phyloP scores from a whole-genome alignment of 208 protist genomes.

The Porcisia deanei region DNA sequence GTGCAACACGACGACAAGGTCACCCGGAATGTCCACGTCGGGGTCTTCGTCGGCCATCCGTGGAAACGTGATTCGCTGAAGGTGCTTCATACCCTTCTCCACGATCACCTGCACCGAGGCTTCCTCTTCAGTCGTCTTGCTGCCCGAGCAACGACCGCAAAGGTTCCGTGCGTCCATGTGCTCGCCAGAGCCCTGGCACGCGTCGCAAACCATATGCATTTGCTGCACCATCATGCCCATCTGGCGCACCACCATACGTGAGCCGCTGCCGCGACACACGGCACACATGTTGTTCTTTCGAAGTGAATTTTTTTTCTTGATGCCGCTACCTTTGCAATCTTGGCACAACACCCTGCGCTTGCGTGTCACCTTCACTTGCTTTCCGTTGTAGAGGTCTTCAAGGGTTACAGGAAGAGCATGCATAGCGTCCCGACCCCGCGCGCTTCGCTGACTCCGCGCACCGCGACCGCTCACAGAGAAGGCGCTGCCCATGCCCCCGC shows the following conservation, averaged over 20 bases:
- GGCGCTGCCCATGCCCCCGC: conserved; percentile 25
- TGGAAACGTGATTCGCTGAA: conserved; percentile 47
- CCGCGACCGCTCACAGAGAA: conserved; percentile 4
- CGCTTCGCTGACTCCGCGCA: conserved; percentile 19
- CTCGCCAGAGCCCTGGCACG: conserved; percentile 91
- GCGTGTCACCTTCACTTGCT: conserved; percentile 46
- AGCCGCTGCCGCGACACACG: conserved; percentile 91
- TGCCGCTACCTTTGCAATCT: conserved; percentile 65
- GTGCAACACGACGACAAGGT: conserved; percentile 95
- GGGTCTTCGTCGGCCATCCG: conserved; percentile 56
- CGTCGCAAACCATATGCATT: conserved; percentile 83
- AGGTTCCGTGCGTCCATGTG: conserved; percentile 84
- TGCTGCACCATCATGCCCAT: conserved; percentile 97
- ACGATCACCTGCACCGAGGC: conserved; percentile 59
- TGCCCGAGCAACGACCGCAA: conserved; percentile 92
- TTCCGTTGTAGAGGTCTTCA: conserved; percentile 83
- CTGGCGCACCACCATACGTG: conserved; percentile 88
- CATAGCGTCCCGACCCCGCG: conserved; percentile 27
- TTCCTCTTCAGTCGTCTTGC: conserved; percentile 82
- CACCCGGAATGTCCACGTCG: conserved; percentile 64
- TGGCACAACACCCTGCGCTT: conserved; percentile 53
- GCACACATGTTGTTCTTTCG: conserved; percentile 48
- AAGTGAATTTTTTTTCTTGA: conserved; percentile 26
- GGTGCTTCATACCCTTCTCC: conserved; percentile 63
- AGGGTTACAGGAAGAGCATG: conserved; percentile 64